Base-by-base conservation (phyloP, 1,284 basidiomycete genomes). In the Irpex rosettiformis region DNA sequence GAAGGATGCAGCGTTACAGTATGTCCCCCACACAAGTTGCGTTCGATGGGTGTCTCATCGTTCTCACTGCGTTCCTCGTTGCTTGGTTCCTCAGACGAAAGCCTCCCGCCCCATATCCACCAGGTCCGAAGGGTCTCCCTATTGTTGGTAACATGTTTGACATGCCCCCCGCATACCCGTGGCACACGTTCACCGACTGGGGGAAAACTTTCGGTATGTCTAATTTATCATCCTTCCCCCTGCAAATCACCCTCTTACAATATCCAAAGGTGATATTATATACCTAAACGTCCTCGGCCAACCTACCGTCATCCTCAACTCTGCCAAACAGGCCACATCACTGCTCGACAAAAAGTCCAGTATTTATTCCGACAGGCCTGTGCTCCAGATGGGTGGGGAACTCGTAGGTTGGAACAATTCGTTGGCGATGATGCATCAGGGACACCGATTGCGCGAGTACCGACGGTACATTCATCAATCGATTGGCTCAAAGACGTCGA, bases 401-500 rank as follows among this genome's bases (percentile, higher is more conserved):
- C 77, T 89, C 11, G 77, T 85, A 25, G 86, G 86, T 45, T 89
- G 86, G 86, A 83, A 84, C 61, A 76, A 85, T 58, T 81, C 82
- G 0, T 75, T 88, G 27, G 84, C 79, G 16, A 78, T 88, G 57
- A 72, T 82, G 48, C 84, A 79, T 24, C 87, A 87, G 65, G 83
- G 83, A 58, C 80, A 84, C 64, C 78, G 78, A 42, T 81, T 87
- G 68, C 82, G 85, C 54, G 80, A 81, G 64, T 85, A 80, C 66
- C 80, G 86, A 59, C 80, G 79, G 60, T 73, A 83, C 51, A 81
- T 86, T 64, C 81, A 83, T 61, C 77, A 76, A 48, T 67, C 80
- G 21, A 85, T 88, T 57, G 86, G 86, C 40, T 82, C 74, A 62
- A 75, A 74, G 8, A 70, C 77, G 8, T 73, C 74, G 49, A 77